A percentile compares a stretch with the other conserved stretches of the same genome.
Evolutionary conservation across 139 green algal genomes (phyloP).

Genomic region (Coelastrella sp.): DNA sequence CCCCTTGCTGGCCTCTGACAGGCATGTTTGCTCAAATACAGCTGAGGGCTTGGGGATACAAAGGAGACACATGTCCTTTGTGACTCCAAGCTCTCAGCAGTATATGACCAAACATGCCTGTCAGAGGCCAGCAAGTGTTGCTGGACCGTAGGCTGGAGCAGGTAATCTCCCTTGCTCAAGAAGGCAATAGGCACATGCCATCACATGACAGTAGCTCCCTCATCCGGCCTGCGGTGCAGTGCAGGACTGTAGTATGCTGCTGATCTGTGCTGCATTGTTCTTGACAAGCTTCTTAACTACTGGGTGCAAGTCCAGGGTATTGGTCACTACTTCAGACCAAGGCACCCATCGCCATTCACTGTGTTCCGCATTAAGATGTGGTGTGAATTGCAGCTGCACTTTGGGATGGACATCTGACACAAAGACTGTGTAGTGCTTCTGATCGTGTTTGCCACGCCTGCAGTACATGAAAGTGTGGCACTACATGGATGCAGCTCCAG

Average conservation of each 20-base stretch:
- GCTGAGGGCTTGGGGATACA: too few relatives aligned
- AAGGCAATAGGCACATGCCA: too few relatives aligned
- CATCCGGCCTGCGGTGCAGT: too few relatives aligned
- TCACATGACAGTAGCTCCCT: too few relatives aligned
- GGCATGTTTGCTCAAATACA: too few relatives aligned
- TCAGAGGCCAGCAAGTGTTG: too few relatives aligned
- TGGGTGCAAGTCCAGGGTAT: constrained; percentile 17
- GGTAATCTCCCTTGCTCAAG: too few relatives aligned
- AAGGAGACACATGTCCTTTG: too few relatives aligned
- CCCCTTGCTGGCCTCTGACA: too few relatives aligned
- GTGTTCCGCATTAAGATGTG: constrained; percentile 57
- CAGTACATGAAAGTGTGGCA: not conserved
- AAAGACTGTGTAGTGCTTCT: constrained; percentile 86
- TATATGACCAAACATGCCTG: too few relatives aligned
- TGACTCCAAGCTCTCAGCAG: too few relatives aligned
- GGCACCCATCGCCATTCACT: constrained; percentile 63
- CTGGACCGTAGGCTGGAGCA: too few relatives aligned
- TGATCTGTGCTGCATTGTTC: not conserved
- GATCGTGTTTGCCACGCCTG: constrained; percentile 75
- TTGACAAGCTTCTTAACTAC: constrained; percentile 34
- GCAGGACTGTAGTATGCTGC: not conserved
- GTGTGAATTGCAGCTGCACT: not conserved
- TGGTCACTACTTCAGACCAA: not conserved
- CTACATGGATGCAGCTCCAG: not conserved
- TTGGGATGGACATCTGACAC: constrained; percentile 50